A percentile compares a stretch with the other conserved stretches of the same genome.
Evolutionary conservation across 2,329 filamentous ascomycete species (phyloP).

Genomic region (Thermochaetoides dissita): DNA sequence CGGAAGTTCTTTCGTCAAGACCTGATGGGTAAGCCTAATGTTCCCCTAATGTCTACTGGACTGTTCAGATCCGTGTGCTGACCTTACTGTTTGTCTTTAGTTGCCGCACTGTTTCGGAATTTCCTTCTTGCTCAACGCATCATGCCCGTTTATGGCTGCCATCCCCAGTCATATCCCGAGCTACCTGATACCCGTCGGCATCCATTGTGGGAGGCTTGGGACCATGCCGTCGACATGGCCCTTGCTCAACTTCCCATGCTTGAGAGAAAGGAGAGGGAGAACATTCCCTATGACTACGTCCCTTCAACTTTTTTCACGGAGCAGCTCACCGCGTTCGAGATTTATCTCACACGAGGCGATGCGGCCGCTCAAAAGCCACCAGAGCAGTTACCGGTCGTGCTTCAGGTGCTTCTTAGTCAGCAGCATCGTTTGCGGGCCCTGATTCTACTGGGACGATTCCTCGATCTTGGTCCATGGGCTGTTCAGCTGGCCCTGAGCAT

Average conservation of each 20-base stretch:
- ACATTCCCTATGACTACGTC: constrained; percentile 74
- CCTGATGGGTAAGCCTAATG: constrained; percentile 48
- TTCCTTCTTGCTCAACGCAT: constrained; percentile 88
- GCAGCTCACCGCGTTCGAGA: constrained; percentile 91
- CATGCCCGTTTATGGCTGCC: constrained; percentile 92
- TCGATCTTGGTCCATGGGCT: constrained; percentile 93
- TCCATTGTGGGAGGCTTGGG: constrained; percentile 94
- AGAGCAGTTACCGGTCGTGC: constrained; percentile 87
- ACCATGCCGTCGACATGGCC: constrained; percentile 90
- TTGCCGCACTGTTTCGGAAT: constrained; percentile 93
- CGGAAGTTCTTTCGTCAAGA: constrained; percentile 96
- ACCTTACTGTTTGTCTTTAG: constrained; percentile 21
- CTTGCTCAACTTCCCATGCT: constrained; percentile 77
- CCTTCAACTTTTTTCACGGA: constrained; percentile 96
- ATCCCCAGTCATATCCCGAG: constrained; percentile 79
- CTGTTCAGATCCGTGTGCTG: background rate
- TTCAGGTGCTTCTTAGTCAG: constrained; percentile 91
- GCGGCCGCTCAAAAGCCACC: constrained; percentile 76
- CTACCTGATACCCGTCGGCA: constrained; percentile 94
- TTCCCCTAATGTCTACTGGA: background rate
- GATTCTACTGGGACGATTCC: constrained; percentile 80
- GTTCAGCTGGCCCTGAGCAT: constrained; percentile 97
- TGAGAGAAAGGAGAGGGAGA: constrained; percentile 61
- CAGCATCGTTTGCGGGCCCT: constrained; percentile 83
- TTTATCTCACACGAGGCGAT: constrained; percentile 71